Base-by-base conservation (phyloP, 768 basidiomycete species). In the Podaxis sp. region DNA sequence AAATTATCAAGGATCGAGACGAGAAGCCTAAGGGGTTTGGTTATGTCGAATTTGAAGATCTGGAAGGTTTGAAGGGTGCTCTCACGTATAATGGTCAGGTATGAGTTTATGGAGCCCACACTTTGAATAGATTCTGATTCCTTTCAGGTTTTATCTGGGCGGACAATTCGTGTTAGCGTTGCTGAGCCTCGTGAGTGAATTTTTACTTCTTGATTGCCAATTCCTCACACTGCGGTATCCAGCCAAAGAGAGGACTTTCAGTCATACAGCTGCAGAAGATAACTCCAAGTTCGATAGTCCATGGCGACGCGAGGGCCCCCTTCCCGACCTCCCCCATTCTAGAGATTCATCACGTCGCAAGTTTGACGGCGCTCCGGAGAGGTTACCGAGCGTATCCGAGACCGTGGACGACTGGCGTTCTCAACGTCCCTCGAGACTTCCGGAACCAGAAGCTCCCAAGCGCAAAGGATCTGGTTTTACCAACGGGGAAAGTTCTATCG, bases 11-110 rank as follows among this genome's bases (percentile, higher is more conserved):
- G 71, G 96, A 96, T 68, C 83, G 86, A 63, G 95, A 96, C 57
- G 95, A 96, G 54, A 94, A 94, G 72, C 93, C 96, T 19, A 98
- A 98, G 75, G 97, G 97, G 0, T 98, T 98, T 76, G 97, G 96
- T 37, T 98, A 99, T 73, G 87, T 98, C 63, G 97, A 99, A 72
- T 98, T 98, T 70, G 83, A 82, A n/a, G 90, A 89, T 57, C 70
- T 94, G 61, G 93, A 96, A 19, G 89, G 86, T 52, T 77, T 98
- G 55, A 96, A 96, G 76, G 87, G 88, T 63, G 97, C 90, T 4
- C 76, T 99, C 40, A 75, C 80, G 22, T 89, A 86, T 76, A 83
- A 80, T 25, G 91, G 90, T 58, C 73, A 82, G 33, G 93, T 94
- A 64, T 71, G 91, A 75, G 17, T 33, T 55, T 47, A 46, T 41